phyloP scores from a whole-genome alignment of 768 basidiomycete species.

The Lepiota venenata region DNA sequence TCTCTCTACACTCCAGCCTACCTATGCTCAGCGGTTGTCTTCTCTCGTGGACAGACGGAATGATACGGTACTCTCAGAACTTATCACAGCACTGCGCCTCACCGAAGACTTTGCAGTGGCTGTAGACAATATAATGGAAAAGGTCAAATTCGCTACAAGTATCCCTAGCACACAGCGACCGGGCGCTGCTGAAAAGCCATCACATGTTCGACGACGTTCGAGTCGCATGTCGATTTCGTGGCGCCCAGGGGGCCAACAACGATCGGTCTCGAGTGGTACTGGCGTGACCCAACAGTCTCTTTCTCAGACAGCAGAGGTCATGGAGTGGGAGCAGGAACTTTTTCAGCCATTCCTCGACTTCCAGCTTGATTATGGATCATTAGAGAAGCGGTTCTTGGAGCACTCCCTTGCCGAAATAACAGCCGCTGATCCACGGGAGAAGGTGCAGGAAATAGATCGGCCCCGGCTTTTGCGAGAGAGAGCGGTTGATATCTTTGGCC shows the following conservation, averaged over 20 bases:
- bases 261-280: slow-evolving; percentile 23
- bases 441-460: slow-evolving; percentile 36
- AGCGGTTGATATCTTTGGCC: slow-evolving; percentile 67
- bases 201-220: slow-evolving; percentile 48
- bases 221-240: slow-evolving; percentile 66
- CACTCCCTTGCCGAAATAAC: slow-evolving; percentile 50
- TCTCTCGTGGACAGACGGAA: slow-evolving; percentile 66
- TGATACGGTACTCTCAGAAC: slow-evolving; percentile 56
- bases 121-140: slow-evolving; percentile 76
- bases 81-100: slow-evolving; percentile 67
- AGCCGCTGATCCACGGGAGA: slow-evolving; percentile 38
- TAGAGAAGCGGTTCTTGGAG: slow-evolving; percentile 74
- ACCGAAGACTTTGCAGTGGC: slow-evolving; percentile 82
- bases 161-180: slow-evolving; percentile 13
- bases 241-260: slow-evolving; percentile 36
- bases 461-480: slow-evolving; percentile 73
- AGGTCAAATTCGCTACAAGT: slow-evolving; percentile 42
- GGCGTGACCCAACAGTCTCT: slow-evolving; percentile 19
- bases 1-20: slow-evolving; percentile 75
- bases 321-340: slow-evolving; percentile 88
- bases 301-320: slow-evolving; percentile 26
- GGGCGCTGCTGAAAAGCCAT: slow-evolving; percentile 21
- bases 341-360: slow-evolving; percentile 94
- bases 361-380: slow-evolving; percentile 76
- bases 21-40: slow-evolving; percentile 75